Conservation (phyloP, 2,329 filamentous ascomycete species). For the Trichoderma endophyticum region DNA sequence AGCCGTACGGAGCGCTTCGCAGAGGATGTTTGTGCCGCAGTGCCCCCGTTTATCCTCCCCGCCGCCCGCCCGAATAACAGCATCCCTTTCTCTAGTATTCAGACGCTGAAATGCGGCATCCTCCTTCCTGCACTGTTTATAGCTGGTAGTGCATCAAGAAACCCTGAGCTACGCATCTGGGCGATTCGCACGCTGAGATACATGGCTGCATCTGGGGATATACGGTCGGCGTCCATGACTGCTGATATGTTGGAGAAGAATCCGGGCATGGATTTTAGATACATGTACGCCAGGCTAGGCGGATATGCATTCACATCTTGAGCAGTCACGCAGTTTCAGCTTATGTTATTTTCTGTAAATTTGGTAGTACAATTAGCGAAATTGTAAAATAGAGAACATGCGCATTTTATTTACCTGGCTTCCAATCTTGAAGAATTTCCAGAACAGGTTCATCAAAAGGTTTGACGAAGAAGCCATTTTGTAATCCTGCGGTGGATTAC, state of each 20-base stretch:
- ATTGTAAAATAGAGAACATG: neutral
- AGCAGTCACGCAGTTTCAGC: neutral
- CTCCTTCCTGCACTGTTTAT: conserved; percentile 24
- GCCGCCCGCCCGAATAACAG: conserved; percentile 8
- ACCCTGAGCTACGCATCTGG: conserved; percentile 18
- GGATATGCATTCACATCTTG: conserved; percentile 28
- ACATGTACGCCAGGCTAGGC: conserved; percentile 26
- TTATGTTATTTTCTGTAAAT: neutral
- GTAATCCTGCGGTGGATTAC: neutral
- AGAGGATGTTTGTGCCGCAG: conserved; percentile 22
- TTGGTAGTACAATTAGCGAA: neutral
- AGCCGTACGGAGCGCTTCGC: conserved; percentile 10
- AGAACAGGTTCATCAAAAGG: neutral
- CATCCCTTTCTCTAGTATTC: conserved; percentile 21
- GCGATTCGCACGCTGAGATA: conserved; percentile 16
- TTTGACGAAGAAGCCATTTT: neutral
- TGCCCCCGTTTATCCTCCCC: conserved; percentile 23
- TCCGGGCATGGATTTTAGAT: conserved; percentile 23
- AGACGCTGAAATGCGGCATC: conserved; percentile 23
- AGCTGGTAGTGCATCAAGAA: conserved; percentile 18
- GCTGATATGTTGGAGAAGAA: conserved; percentile 17
- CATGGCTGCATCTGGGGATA: conserved; percentile 22
- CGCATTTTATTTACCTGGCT: neutral
- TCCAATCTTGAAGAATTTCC: neutral
- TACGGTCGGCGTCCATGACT: conserved; percentile 20